Evolutionary conservation across 2,329 filamentous ascomycete species (phyloP).

Genomic region (Sclerotinia minor): DNA sequence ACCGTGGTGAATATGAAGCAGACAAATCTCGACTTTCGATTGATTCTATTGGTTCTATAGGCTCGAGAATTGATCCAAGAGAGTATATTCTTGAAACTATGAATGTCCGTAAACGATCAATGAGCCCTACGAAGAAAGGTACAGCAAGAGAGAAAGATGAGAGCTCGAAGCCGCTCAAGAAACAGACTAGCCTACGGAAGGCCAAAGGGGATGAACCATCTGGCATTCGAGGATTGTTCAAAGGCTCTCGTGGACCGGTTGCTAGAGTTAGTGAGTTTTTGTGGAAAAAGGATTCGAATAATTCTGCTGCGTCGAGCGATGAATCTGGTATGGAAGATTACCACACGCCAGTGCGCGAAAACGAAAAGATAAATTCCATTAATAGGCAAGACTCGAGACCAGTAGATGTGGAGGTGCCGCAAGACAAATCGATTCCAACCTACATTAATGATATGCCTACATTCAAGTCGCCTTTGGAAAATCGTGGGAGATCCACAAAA

Average conservation of each 20-base stretch:
- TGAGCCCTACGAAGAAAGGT: slow-evolving; percentile 46
- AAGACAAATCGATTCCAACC: slow-evolving; percentile 30
- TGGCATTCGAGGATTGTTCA: slow-evolving; percentile 73
- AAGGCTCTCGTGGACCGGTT: slow-evolving; percentile 66
- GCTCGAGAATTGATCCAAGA: slow-evolving; percentile 24
- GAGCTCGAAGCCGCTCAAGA: slow-evolving; percentile 51
- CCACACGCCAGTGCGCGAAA: slow-evolving; percentile 43
- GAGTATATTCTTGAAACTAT: slow-evolving; percentile 34
- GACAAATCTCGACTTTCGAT: slow-evolving; percentile 19
- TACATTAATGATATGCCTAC: slow-evolving; percentile 45
- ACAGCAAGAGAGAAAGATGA: slow-evolving; percentile 47
- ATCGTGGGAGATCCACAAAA: slow-evolving; percentile 40
- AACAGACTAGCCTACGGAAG: slow-evolving; percentile 51
- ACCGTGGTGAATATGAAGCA: slow-evolving; percentile 50
- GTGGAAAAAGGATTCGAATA: slow-evolving; percentile 56
- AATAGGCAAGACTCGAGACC: slow-evolving; percentile 27
- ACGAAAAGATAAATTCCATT: slow-evolving; percentile 40
- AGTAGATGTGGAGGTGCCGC: slow-evolving; percentile 21
- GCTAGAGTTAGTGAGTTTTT: slow-evolving; percentile 62
- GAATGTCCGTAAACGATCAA: slow-evolving; percentile 35
- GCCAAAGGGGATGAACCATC: slow-evolving; percentile 50
- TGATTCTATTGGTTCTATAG: slow-evolving; percentile 24
- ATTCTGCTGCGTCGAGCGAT: slow-evolving; percentile 49
- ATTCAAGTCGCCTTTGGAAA: slow-evolving; percentile 51
- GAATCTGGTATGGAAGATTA: slow-evolving; percentile 50